Conservation (phyloP, 2,329 filamentous ascomycete genomes). For the Myriosclerotinia duriaeana region DNA sequence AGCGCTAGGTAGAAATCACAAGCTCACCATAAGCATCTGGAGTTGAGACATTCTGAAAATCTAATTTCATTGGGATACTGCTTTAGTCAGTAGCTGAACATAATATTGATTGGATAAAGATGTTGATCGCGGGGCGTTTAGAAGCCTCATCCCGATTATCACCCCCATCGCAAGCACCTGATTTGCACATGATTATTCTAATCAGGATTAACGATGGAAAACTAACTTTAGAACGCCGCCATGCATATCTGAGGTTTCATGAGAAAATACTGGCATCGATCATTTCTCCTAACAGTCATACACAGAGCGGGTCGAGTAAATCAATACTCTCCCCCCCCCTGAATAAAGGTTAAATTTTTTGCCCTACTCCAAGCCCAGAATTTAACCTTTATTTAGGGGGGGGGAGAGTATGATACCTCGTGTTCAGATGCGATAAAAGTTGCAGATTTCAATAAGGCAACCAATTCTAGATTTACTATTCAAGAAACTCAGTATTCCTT, state of each 20-base stretch:
- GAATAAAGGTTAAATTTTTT: too few relatives aligned
- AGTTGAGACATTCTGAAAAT: too few relatives aligned
- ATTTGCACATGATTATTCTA: background rate
- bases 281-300: background rate
- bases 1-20: background rate
- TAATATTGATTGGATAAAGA: background rate
- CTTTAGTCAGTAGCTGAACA: background rate
- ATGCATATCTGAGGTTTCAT: background rate
- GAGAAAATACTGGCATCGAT: background rate
- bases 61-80: background rate
- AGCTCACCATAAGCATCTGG: background rate
- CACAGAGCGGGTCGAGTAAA: background rate
- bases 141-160: background rate
- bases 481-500: too few relatives aligned
- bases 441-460: conserved; percentile 1
- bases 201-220: background rate
- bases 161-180: background rate
- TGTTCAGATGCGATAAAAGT: background rate
- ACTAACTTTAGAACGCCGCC: too few relatives aligned
- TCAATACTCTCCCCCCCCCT: too few relatives aligned
- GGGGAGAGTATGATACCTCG: too few relatives aligned
- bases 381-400: too few relatives aligned
- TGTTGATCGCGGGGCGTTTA: background rate
- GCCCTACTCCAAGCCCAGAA: too few relatives aligned
- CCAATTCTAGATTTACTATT: background rate